Percentiles rank a stretch among this genome's conserved stretches.
phyloP scores from a whole-genome alignment of 345 rosid genomes.

The Geranium rotundifolium region DNA sequence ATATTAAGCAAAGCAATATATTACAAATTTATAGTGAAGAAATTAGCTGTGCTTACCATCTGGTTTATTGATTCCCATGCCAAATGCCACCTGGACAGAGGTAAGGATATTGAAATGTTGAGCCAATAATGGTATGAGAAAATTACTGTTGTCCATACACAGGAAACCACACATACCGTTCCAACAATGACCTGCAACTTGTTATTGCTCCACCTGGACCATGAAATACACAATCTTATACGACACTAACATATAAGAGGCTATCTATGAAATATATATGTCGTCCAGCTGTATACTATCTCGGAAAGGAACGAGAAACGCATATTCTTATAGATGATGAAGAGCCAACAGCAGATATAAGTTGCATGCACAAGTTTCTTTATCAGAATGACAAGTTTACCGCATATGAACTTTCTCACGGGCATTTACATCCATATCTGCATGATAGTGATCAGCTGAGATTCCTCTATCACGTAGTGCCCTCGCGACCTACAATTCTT shows the following conservation, averaged over 20 bases:
- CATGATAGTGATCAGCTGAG: conserved; percentile 79
- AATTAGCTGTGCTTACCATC: conserved; percentile 55
- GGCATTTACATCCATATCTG: conserved; percentile 78
- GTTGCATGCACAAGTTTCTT: not conserved
- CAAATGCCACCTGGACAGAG: conserved; percentile 81
- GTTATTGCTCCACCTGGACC: conserved; percentile 82
- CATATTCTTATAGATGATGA: too few species aligned
- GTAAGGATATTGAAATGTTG: conserved; percentile 9
- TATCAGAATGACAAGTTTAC: conserved; percentile 22
- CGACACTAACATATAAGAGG: too few species aligned
- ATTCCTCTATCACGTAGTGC: conserved; percentile 66
- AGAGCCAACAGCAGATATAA: too few species aligned
- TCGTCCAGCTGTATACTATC: too few species aligned
- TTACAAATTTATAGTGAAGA: not conserved
- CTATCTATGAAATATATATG: too few species aligned
- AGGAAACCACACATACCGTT: conserved; percentile 45
- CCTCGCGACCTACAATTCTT: conserved; percentile 61
- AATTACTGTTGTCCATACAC: too few species aligned
- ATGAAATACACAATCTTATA: conserved; percentile 1
- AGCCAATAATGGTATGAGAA: conserved; percentile 3
- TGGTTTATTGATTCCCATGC: conserved; percentile 99
- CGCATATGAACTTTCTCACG: conserved; percentile 83
- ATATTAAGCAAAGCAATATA: not conserved
- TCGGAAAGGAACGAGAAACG: too few species aligned
- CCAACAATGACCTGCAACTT: conserved; percentile 96